Base-by-base conservation (phyloP, 2,329 filamentous ascomycete genomes). In the Phialophora expanda region DNA sequence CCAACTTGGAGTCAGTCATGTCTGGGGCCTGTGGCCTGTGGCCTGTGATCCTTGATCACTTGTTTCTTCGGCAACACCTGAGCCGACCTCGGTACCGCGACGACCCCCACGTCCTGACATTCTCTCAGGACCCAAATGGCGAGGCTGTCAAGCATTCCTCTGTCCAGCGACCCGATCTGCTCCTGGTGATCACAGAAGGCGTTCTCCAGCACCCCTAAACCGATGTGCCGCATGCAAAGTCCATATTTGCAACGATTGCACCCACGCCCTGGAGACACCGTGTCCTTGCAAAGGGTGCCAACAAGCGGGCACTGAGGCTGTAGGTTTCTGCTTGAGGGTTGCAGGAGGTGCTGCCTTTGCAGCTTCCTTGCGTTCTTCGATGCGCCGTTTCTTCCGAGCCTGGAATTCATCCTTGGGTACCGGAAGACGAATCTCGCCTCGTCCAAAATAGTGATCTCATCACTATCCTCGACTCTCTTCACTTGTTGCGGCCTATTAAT, bases 351-450 rank as follows among this genome's bases (percentile, higher is more conserved):
- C n/a, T n/a, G n/a, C n/a, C n/a, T n/a, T n/a, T n/a, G n/a, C n/a
- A n/a, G n/a, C n/a, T n/a, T n/a, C n/a, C n/a, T n/a, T n/a, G n/a
- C n/a, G n/a, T n/a, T n/a, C n/a, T n/a, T n/a, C n/a, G n/a, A n/a
- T n/a, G n/a, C n/a, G n/a, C n/a, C n/a, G n/a, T n/a, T n/a, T n/a
- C n/a, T n/a, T n/a, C n/a, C n/a, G n/a, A n/a, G n/a, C n/a, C n/a
- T n/a, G n/a, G n/a, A n/a, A n/a, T n/a, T n/a, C n/a, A n/a, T n/a
- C n/a, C 88, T 87, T 1, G 95, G 94, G 73, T 99, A 98, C 62
- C 92, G 85, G 81, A 99, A 99, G 64, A 96, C 87, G 78, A 96
- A 99, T 24, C 92, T 88, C 8, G 91, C 92, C 75, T 92, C 89
- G 73, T 92, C 89, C 56, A 96, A 84, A 34, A 99, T 89, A 6